Conservation (phyloP, 495 filamentous ascomycete species). For the Cladorrhinum samala region DNA sequence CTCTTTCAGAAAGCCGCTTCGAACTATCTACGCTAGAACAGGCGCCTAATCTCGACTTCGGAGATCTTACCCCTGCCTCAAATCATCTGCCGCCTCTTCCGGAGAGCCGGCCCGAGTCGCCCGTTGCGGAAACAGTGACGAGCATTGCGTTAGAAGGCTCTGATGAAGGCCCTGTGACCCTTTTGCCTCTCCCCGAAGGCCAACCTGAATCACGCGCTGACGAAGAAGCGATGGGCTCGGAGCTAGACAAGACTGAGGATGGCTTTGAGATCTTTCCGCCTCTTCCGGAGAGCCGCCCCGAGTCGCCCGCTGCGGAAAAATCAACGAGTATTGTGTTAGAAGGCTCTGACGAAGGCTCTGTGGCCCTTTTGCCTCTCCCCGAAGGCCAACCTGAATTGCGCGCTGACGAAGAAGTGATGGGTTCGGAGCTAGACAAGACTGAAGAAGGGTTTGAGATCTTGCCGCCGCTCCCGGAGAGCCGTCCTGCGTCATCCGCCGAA, state of each 20-base stretch:
- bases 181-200: neutral
- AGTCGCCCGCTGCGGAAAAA: neutral
- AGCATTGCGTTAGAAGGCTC: neutral
- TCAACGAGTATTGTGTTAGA: neutral
- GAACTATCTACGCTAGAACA: too few species aligned
- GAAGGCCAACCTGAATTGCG: neutral
- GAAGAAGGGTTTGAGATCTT: conserved; percentile 5
- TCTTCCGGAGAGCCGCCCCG: neutral
- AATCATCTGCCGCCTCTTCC: conserved; percentile 1
- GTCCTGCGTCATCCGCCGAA: conserved; percentile 4
- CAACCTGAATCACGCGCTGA: neutral
- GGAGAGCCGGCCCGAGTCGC: neutral
- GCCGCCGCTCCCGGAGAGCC: conserved; percentile 14
- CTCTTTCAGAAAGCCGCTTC: neutral
- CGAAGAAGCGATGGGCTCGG: neutral
- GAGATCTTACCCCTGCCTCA: too few species aligned
- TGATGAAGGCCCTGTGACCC: neutral
- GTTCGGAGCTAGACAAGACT: neutral
- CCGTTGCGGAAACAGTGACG: neutral
- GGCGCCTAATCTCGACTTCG: too few species aligned
- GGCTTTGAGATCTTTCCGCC: neutral
- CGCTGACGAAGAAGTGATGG: neutral
- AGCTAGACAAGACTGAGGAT: neutral
- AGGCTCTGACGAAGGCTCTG: neutral
- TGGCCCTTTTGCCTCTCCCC: neutral